These are phyloP conservation scores for Karstenula rhodostoma DNA, from an alignment of 2,329 filamentous ascomycete species.

Conservation along the genomic window DNA sequence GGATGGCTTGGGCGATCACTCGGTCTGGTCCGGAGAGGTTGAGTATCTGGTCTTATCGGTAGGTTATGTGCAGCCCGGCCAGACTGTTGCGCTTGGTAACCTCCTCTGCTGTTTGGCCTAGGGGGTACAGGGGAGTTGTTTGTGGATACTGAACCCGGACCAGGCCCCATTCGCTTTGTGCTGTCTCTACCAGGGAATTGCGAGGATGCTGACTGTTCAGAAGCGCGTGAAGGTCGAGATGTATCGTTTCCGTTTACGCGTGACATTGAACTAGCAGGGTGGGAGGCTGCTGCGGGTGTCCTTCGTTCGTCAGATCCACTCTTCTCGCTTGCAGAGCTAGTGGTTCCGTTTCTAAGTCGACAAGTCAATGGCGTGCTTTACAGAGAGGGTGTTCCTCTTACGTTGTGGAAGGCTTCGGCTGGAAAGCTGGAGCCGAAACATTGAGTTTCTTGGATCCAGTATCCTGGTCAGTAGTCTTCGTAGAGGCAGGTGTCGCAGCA, in stretches of 20 bases:
- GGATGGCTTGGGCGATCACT: conserved; percentile 45
- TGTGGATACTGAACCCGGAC: conserved; percentile 20
- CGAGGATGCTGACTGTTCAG: conserved; percentile 5
- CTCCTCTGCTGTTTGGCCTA: conserved; percentile 45
- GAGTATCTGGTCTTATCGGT: conserved; percentile 67
- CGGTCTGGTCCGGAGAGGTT: conserved; percentile 55
- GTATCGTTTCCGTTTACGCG: conserved; percentile 32
- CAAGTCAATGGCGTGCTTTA: conserved; percentile 24
- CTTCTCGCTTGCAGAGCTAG: conserved; percentile 29
- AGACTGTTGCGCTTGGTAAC: conserved; percentile 34
- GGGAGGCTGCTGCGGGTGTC: conserved; percentile 20
- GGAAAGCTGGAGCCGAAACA: conserved; percentile 71
- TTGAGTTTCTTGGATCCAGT: conserved; percentile 53
- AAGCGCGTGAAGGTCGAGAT: conserved; percentile 17
- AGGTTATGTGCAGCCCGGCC: conserved; percentile 53
- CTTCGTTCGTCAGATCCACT: conserved; percentile 23
- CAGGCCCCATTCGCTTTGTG: conserved; percentile 25
- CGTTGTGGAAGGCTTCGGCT: conserved; percentile 54
- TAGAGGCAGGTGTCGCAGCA: conserved; percentile 40
- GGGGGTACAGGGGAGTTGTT: conserved; percentile 32
- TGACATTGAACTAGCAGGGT: conserved; percentile 22
- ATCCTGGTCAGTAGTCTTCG: conserved; percentile 55
- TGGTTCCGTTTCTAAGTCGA: conserved; percentile 40
- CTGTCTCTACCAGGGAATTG: conserved; percentile 22
- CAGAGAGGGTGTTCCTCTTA: conserved; percentile 28